Base-by-base conservation (phyloP, 352 stramenopile genomes). In the Pythium brachiatum region DNA sequence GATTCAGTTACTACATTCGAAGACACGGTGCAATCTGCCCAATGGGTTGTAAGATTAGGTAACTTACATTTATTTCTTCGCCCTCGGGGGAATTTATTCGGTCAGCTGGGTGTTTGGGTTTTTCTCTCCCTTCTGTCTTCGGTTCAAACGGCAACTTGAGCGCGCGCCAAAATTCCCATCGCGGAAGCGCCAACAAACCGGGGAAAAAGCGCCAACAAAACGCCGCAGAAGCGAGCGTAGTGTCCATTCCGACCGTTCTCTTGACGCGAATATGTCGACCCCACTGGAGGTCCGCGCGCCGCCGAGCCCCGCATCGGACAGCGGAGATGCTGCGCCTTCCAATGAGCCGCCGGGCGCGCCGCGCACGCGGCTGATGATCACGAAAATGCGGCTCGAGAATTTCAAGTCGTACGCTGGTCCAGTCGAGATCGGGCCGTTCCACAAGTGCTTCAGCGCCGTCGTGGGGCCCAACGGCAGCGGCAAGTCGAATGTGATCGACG, bases 401-500 rank as follows among this genome's bases (percentile, higher is more conserved):
- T 99, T 99, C 79, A 99, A 99, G 79, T 99, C 93, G 34, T 99
- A 99, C 77, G 98, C 96, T 6, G 97, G 97, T 0, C 78, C 89
- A 43, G 89, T 93, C 25, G 91, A 97, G 67, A 99, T 99, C 66
- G 97, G 98, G 0, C 97, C 97, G 25, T 99, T 99, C 78, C 96
- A 99, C 88, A 99, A 99, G 79, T 98, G 96, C 68, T 99, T 99
- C 81, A 98, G 90, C 57, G 92, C 92, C 18, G 94, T 99, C 23
- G 96, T 99, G 11, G 98, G 98, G 6, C 97, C 97, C 23, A 99
- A 99, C 73, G 98, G 97, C 41, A 99, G 94, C 57, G 98, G 98
- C 53, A 99, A 99, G 79, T 99, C 95, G 20, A 99, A 99, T 73
- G 96, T 99, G 18, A 99, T 99, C 55, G 98, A 99, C 74, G 98